These are phyloP conservation scores for Iris pallida DNA, from an alignment of 116 monocot genomes.

Conservation along the genomic window DNA sequence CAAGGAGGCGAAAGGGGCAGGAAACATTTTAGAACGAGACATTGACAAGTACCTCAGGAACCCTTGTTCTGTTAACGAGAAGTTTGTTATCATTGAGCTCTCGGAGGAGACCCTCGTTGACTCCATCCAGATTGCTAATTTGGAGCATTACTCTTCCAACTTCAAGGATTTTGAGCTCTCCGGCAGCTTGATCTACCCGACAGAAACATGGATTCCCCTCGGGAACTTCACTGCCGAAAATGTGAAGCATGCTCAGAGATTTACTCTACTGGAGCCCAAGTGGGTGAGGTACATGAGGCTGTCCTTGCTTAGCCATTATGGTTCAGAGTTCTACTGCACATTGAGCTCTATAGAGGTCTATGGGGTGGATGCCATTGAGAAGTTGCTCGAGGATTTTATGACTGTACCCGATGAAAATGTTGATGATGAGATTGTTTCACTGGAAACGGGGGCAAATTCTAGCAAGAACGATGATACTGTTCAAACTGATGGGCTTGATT, in stretches of 20 bases:
- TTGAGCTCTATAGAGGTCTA: slow-evolving; percentile 46
- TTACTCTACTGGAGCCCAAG: slow-evolving; percentile 35
- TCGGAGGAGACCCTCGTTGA: slow-evolving; percentile 55
- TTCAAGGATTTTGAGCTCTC: slow-evolving; percentile 44
- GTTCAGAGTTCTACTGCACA: slow-evolving; percentile 51
- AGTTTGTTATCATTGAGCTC: slow-evolving; percentile 47
- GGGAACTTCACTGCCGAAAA: slow-evolving; percentile 41
- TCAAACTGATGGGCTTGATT: slow-evolving; percentile 1
- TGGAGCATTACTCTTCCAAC: slow-evolving; percentile 61
- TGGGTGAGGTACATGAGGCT: slow-evolving; percentile 46
- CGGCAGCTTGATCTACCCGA: slow-evolving; percentile 46
- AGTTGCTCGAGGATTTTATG: slow-evolving; percentile 48
- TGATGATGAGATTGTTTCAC: neutral
- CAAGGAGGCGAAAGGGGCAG: slow-evolving; percentile 53
- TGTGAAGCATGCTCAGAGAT: slow-evolving; percentile 43
- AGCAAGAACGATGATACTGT: slow-evolving; percentile 2
- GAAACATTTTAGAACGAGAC: slow-evolving; percentile 32
- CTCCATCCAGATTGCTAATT: slow-evolving; percentile 38
- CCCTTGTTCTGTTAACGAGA: slow-evolving; percentile 36
- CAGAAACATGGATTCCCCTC: slow-evolving; percentile 35
- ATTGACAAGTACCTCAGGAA: slow-evolving; percentile 51
- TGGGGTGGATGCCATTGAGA: slow-evolving; percentile 44
- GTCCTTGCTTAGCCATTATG: slow-evolving; percentile 40
- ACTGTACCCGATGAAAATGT: slow-evolving; percentile 11
- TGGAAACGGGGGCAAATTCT: neutral